phyloP scores from a whole-genome alignment of 2,329 filamentous ascomycete species.

The Samsoniella hepiali region DNA sequence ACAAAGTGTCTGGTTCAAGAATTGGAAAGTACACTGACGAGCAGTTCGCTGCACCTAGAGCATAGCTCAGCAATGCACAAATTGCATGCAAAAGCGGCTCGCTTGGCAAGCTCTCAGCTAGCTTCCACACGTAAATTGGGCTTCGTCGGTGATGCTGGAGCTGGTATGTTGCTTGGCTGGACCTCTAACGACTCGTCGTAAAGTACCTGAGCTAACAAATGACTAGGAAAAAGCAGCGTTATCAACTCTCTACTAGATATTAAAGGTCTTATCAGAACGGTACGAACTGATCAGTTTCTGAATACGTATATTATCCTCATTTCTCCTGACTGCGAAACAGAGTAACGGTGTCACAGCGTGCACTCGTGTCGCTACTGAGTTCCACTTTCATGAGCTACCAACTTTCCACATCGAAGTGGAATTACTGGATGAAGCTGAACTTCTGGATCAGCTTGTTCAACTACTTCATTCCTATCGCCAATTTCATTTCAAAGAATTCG shows the following conservation, averaged over 20 bases:
- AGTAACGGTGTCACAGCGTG: neutral
- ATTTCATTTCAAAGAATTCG: neutral
- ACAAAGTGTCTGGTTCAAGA: no score
- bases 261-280: neutral
- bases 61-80: no score
- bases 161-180: no score
- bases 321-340: neutral
- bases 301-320: fast-evolving
- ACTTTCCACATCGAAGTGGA: neutral
- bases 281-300: neutral
- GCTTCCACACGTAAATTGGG: no score
- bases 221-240: neutral
- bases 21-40: no score
- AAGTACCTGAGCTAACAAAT: no score
- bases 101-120: no score
- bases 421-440: neutral
- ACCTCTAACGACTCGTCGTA: no score
- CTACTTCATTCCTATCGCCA: neutral
- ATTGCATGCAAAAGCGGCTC: no score
- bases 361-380: neutral
- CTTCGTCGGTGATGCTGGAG: no score
- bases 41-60: no score
- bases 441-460: neutral
- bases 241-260: neutral
- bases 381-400: neutral